These are phyloP conservation scores for Pterocarpus macrocarpus DNA, from an alignment of 306 rosid species.

Conservation along the genomic window DNA sequence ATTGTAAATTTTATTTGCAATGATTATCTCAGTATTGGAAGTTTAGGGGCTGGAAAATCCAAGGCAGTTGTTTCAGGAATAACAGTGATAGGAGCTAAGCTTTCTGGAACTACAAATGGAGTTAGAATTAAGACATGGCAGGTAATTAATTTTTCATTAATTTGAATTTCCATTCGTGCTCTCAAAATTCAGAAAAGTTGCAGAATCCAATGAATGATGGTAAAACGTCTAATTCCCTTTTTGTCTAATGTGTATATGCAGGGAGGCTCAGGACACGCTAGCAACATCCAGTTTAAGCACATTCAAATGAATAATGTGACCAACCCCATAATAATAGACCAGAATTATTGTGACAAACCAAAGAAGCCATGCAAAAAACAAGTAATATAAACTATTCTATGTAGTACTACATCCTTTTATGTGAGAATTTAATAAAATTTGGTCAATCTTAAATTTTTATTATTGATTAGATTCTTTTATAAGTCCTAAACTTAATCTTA, in stretches of 20 bases:
- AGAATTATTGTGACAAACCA: constrained; percentile 72
- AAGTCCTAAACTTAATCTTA: too few relatives aligned
- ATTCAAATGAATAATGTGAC: constrained; percentile 68
- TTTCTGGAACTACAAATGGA: constrained; percentile 80
- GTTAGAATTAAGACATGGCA: constrained; percentile 90
- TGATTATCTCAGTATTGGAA: constrained; percentile 68
- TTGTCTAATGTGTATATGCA: constrained; percentile 28
- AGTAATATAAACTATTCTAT: constrained; percentile 45
- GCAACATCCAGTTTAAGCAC: constrained; percentile 66
- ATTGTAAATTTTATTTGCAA: constrained; percentile 17
- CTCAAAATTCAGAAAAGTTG: not conserved
- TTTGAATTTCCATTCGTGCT: too few relatives aligned
- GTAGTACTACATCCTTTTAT: too few relatives aligned
- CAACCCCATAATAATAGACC: constrained; percentile 79
- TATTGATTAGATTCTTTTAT: too few relatives aligned
- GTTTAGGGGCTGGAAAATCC: constrained; percentile 68
- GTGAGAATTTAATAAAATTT: too few relatives aligned
- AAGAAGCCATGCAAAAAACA: constrained; percentile 58
- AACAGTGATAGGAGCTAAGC: constrained; percentile 67
- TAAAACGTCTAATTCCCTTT: not conserved
- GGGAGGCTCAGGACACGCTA: constrained; percentile 89
- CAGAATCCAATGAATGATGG: not conserved
- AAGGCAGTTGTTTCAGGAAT: constrained; percentile 67
- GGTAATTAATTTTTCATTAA: constrained; percentile 45
- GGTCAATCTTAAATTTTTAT: too few relatives aligned